Evolutionary conservation across 1,284 basidiomycete species (phyloP).

Genomic region (Inonotus obliquus): DNA sequence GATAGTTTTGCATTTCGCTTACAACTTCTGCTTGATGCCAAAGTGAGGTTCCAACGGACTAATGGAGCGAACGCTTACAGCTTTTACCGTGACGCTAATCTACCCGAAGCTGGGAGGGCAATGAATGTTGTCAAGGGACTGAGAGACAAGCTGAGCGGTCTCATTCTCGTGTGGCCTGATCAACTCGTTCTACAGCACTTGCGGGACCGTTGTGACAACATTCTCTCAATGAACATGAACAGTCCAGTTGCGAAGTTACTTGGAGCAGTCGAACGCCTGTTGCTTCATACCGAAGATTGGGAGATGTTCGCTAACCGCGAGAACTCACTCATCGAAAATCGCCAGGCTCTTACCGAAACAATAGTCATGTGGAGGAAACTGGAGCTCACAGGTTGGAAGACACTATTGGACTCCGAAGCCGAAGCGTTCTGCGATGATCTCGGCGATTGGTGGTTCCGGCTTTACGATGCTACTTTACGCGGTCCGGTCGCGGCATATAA

Average conservation of each 20-base stretch:
- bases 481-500: slow-evolving; percentile 52
- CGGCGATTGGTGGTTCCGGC: slow-evolving; percentile 88
- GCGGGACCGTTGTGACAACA: slow-evolving; percentile 65
- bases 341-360: slow-evolving; percentile 62
- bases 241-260: slow-evolving; percentile 84
- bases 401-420: slow-evolving; percentile 73
- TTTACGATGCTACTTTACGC: slow-evolving; percentile 80
- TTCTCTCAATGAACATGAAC: slow-evolving; percentile 61
- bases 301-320: slow-evolving; percentile 89
- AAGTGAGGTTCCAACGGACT: not conserved
- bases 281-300: slow-evolving; percentile 94
- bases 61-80: slow-evolving; percentile 40
- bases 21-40: slow-evolving; percentile 17
- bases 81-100: slow-evolving; percentile 79
- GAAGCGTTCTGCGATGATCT: slow-evolving; percentile 54
- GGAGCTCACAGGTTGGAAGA: slow-evolving; percentile 87
- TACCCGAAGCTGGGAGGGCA: slow-evolving; percentile 64
- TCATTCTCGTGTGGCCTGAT: slow-evolving; percentile 90
- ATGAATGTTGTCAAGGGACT: slow-evolving; percentile 50
- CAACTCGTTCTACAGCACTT: slow-evolving; percentile 95
- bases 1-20: slow-evolving; percentile 47
- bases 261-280: slow-evolving; percentile 80
- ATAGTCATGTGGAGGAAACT: slow-evolving; percentile 90
- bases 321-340: slow-evolving; percentile 73
- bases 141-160: slow-evolving; percentile 44